Percentiles rank a stretch among this genome's conserved stretches.
Evolutionary conservation across 352 stramenopile species (phyloP).

Genomic region (Pythium angustatum): DNA sequence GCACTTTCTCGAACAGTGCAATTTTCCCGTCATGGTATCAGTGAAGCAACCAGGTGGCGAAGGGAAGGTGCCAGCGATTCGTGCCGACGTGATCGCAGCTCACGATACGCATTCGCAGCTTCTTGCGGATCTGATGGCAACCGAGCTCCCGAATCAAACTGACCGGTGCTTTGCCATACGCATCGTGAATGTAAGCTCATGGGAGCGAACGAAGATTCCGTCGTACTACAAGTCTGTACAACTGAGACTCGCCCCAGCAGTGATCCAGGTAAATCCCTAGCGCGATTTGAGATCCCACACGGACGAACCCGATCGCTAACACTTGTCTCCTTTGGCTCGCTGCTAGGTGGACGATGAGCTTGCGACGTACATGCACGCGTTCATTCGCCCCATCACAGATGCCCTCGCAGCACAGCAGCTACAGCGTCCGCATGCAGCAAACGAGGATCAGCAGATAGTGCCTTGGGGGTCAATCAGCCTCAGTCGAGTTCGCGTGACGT

Average conservation of each 20-base stretch:
- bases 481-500: conserved; percentile 32
- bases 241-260: conserved; percentile 48
- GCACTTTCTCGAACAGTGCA: conserved; percentile 72
- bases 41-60: conserved; percentile 29
- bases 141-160: conserved; percentile 38
- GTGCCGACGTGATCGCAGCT: conserved; percentile 40
- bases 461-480: neutral
- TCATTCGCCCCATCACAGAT: conserved; percentile 24
- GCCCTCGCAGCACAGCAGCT: conserved; percentile 8
- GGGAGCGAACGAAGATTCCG: conserved; percentile 39
- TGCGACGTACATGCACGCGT: conserved; percentile 17
- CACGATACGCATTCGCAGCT: conserved; percentile 41
- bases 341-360: conserved; percentile 37
- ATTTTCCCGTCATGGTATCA: conserved; percentile 71
- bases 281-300: neutral
- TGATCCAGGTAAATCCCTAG: conserved; percentile 57
- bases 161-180: conserved; percentile 40
- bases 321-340: neutral
- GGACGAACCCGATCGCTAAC: neutral
- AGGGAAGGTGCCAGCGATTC: conserved; percentile 19
- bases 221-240: conserved; percentile 78
- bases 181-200: conserved; percentile 63
- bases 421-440: neutral
- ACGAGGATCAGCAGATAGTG: neutral
- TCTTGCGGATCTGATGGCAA: conserved; percentile 38